Base-by-base conservation (phyloP, 2,329 filamentous ascomycete genomes). In the Colletotrichum phormii region DNA sequence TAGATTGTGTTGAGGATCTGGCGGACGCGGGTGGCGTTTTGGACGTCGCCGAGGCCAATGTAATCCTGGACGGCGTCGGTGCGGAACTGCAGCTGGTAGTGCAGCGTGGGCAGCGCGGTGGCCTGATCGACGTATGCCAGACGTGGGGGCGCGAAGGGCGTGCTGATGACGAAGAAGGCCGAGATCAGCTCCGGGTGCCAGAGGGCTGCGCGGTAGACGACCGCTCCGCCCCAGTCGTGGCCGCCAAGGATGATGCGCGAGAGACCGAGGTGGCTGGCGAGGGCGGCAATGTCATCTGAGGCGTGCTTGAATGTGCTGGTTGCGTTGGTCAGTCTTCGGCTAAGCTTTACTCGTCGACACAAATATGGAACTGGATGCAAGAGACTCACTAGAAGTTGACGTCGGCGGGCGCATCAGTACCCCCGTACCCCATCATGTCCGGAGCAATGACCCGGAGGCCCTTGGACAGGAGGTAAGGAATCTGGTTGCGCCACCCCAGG, bases 211-310 rank as follows among this genome's bases (percentile, higher is more conserved):
- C 93, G 89, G 84, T 93, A 95, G 62, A 92, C 90, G 9, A 94
- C 85, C 3, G 87, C 86, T 75, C 92, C 94, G 79, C 94, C 94
- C 93, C 94, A 96, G 82, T 97, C 94, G 82, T 97, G 94, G 8
- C 94, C 94, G 54, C 94, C 93, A 6, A 97, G 86, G 61, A 97
- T 91, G 77, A 96, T 91, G 37, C 78, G 79, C 62, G 75, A 55
- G 82, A 83, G 26, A 81, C 84, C 59, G 29, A 80, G 81, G 69
- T 90, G 86, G 65, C 84, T 84, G 4, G 92, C 90, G 26, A 97
- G 86, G 63, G 89, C 89, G 15, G 90, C 91, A 73, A 97, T 89
- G 78, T 96, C 93, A 64, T 91, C 88, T n/a, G 91, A 88, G 72
- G 92, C 89, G 62, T 88, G 88, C 82, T 93, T 95, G 80, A 89